A percentile compares a stretch with the other conserved stretches of the same genome.
Evolutionary conservation across 768 basidiomycete genomes (phyloP).

Genomic region (Pulveroboletus sp.): DNA sequence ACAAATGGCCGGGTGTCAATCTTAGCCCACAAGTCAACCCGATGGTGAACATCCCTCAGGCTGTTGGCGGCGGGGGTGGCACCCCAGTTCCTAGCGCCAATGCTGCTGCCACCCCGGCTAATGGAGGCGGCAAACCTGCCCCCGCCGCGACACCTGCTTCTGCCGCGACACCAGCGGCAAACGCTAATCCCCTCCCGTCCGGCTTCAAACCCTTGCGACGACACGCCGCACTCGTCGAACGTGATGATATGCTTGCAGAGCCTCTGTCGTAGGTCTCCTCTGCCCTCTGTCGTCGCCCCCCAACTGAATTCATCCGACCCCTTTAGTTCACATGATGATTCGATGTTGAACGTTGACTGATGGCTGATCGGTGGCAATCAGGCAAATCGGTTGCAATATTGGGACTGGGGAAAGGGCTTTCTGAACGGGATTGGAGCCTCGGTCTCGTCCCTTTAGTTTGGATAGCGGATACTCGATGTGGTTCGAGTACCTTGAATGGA

Average conservation of each 20-base stretch:
- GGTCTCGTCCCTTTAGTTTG: not conserved
- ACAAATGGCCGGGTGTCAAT: too few relatives aligned
- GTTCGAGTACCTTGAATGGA: not conserved
- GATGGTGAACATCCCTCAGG: too few relatives aligned
- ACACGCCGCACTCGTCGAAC: not conserved
- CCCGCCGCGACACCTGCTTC: too few relatives aligned
- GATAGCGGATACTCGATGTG: not conserved
- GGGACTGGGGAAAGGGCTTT: not conserved
- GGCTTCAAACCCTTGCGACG: not conserved
- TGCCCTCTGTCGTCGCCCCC: not conserved
- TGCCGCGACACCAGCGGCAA: too few relatives aligned
- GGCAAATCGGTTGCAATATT: not conserved
- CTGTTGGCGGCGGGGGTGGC: too few relatives aligned
- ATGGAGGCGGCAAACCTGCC: too few relatives aligned
- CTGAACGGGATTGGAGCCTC: not conserved
- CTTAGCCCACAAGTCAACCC: too few relatives aligned
- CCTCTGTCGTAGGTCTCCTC: not conserved
- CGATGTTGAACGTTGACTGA: not conserved
- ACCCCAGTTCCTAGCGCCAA: too few relatives aligned
- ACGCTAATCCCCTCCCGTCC: too few relatives aligned
- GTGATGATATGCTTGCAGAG: not conserved
- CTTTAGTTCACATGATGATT: not conserved
- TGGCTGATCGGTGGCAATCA: too few relatives aligned
- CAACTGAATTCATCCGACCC: not conserved
- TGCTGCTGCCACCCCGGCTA: too few relatives aligned